A percentile compares a stretch with the other conserved stretches of the same genome.
Conservation (phyloP, 768 basidiomycete species). For the Termitomyces sp. region DNA sequence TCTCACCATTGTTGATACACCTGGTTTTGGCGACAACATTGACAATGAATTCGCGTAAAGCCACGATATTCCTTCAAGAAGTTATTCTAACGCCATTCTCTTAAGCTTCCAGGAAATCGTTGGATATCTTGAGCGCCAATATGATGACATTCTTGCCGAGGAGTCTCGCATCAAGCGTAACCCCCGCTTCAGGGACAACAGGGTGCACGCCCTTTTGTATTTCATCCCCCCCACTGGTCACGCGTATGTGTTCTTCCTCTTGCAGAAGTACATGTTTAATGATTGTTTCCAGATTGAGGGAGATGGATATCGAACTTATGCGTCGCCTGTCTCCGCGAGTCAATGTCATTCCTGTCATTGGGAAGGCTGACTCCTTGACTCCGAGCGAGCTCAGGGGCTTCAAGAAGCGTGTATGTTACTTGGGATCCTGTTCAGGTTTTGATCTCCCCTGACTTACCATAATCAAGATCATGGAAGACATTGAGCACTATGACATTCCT, state of each 20-base stretch:
- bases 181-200: slow-evolving; percentile 97
- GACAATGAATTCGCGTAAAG: slow-evolving; percentile 98
- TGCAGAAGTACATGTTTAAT: not conserved
- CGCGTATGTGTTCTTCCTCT: slow-evolving; percentile 53
- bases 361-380: slow-evolving; percentile 94
- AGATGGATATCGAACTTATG: slow-evolving; percentile 99
- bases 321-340: slow-evolving; percentile 95
- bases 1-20: slow-evolving; percentile 96
- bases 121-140: slow-evolving; percentile 95
- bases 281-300: slow-evolving; percentile 61
- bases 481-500: slow-evolving; percentile 96
- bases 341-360: slow-evolving; percentile 97
- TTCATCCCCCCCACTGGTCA: slow-evolving; percentile 99
- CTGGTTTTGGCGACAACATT: slow-evolving; percentile 98
- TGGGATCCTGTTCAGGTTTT: not conserved
- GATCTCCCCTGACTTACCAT: slow-evolving; percentile 1
- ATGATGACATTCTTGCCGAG: slow-evolving; percentile 97
- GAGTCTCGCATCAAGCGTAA: slow-evolving; percentile 99
- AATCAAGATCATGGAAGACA: slow-evolving; percentile 95
- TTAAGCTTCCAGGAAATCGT: slow-evolving; percentile 94
- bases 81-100: not conserved
- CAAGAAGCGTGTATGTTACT: slow-evolving; percentile 77
- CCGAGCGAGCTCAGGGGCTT: slow-evolving; percentile 91
- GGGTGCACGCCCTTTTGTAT: slow-evolving; percentile 94
- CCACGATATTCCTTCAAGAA: not conserved